phyloP scores from a whole-genome alignment of 768 basidiomycete genomes.

The Naganishia antarctica region DNA sequence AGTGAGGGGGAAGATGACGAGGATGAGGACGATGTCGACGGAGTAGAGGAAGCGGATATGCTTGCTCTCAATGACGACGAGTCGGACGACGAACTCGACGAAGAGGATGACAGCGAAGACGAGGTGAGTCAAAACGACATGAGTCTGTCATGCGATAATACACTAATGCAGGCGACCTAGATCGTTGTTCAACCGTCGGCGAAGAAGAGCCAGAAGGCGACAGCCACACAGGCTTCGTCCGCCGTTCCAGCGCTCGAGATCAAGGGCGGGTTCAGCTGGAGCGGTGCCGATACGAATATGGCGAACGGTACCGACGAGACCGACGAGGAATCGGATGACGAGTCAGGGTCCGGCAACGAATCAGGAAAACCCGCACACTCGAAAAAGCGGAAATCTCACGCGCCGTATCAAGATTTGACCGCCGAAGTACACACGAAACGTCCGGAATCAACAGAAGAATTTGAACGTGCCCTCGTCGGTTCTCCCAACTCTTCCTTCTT shows the following conservation, averaged over 20 bases:
- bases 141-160: background rate
- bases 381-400: slow-evolving; percentile 64
- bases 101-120: slow-evolving; percentile 36
- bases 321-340: slow-evolving; percentile 54
- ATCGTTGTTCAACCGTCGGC: slow-evolving; percentile 37
- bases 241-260: slow-evolving; percentile 18
- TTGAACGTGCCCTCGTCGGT: slow-evolving; percentile 83
- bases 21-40: slow-evolving; percentile 35
- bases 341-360: slow-evolving; percentile 46
- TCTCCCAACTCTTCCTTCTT: slow-evolving; percentile 96
- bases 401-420: slow-evolving; percentile 54
- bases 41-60: slow-evolving; percentile 40
- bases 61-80: slow-evolving; percentile 38
- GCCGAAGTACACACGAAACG: slow-evolving; percentile 77
- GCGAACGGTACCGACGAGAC: slow-evolving; percentile 52
- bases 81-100: slow-evolving; percentile 30
- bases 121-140: slow-evolving; percentile 5
- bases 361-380: slow-evolving; percentile 59
- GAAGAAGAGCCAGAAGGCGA: slow-evolving; percentile 49
- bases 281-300: slow-evolving; percentile 29
- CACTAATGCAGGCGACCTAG: background rate
- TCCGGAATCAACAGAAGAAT: slow-evolving; percentile 89
- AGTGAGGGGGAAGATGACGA: slow-evolving; percentile 35
- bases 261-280: slow-evolving; percentile 49
- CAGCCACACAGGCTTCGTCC: slow-evolving; percentile 12